These are phyloP conservation scores for Aspergillus proliferans DNA, from an alignment of 2,329 filamentous ascomycete genomes.

Conservation along the genomic window DNA sequence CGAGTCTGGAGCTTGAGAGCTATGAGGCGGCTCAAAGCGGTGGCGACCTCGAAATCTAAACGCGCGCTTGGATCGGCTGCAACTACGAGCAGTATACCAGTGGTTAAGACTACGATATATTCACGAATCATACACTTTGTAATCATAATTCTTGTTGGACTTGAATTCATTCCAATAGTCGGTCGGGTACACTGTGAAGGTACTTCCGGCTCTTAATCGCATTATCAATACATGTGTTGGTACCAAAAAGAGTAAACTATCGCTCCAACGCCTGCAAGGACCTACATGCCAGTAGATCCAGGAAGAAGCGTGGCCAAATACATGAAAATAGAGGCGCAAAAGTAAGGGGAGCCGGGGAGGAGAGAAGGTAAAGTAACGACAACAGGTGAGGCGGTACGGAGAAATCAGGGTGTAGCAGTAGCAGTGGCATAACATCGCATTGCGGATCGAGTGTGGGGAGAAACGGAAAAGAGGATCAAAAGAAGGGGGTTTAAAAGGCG, in stretches of 20 bases:
- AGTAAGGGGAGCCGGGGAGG: background rate
- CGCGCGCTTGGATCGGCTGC: constrained; percentile 11
- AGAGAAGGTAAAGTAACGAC: background rate
- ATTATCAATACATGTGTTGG: constrained; percentile 18
- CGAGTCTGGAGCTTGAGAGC: constrained; percentile 3
- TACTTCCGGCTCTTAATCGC: constrained; percentile 6
- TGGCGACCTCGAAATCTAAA: constrained; percentile 3
- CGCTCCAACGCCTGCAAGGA: constrained; percentile 3
- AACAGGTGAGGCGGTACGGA: constrained; percentile 1
- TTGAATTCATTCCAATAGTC: constrained; percentile 12
- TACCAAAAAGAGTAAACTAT: constrained; percentile 12
- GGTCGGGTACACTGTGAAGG: constrained; percentile 4
- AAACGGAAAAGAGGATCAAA: background rate
- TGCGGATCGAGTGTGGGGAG: background rate
- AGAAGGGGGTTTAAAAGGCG: background rate
- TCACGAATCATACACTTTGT: constrained; percentile 28
- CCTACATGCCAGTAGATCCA: background rate
- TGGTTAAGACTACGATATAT: background rate
- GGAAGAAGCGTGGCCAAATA: constrained; percentile 1
- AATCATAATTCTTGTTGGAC: constrained; percentile 21
- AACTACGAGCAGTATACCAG: too few relatives aligned
- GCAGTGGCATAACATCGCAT: constrained; percentile 3
- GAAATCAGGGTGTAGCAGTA: background rate
- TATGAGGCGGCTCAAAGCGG: constrained; percentile 9
- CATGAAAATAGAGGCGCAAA: constrained; percentile 1